Evolutionary conservation across 176 grass and related monocot genomes (phyloP), one percentile per base, ranked within the genome.

Genomic region (Cymbopogon citratus): DNA sequence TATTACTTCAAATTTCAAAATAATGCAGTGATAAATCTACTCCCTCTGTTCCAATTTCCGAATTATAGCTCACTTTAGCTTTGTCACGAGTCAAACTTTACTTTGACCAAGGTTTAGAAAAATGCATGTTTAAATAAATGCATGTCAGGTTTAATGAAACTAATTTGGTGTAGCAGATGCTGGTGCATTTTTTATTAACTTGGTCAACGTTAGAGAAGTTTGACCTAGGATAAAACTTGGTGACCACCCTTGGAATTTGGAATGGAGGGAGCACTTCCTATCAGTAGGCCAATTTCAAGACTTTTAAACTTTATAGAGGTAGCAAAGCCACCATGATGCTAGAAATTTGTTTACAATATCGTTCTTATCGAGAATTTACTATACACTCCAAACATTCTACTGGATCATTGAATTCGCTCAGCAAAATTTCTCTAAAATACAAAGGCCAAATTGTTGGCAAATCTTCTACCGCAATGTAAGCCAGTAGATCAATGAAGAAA

Each of bases 1-100:
- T 4, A 26, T 13, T 67, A 66, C 75, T 66, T 29, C 29, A 48
- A 85, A 48, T 79, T 80, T 41, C 24, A 28, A 87, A 81, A 71
- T 69, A 51, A 63, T 18, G 1, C 9, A 64, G 27, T 56, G 3
- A 78, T 62, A 45, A 86, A 60, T 40, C 3, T 54, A 48, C 52
- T 71, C 14, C 73, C 15, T 44, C 59, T 33, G 6, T 54, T n/a
- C 51, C 51, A 56, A 56, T 56, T 56, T n/a, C 51, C 51, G n/a
- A 56, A 56, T n/a, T 21, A 56, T 9, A 56, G 18, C 49, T 19
- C 51, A 56, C 51, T 56, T 56, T 56, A 56, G 51, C 51, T 56
- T 56, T 56, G 19, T n/a, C 51, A 56, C n/a, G 51, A 56, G 19
- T 56, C 51, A n/a, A 56, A 56, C 51, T 56, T 56, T 56, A 19